Evolutionary conservation across 202 grass and related monocot species (phyloP), one percentile per base, ranked within the genome.

Genomic region (Sporobolus alterniflorus): DNA sequence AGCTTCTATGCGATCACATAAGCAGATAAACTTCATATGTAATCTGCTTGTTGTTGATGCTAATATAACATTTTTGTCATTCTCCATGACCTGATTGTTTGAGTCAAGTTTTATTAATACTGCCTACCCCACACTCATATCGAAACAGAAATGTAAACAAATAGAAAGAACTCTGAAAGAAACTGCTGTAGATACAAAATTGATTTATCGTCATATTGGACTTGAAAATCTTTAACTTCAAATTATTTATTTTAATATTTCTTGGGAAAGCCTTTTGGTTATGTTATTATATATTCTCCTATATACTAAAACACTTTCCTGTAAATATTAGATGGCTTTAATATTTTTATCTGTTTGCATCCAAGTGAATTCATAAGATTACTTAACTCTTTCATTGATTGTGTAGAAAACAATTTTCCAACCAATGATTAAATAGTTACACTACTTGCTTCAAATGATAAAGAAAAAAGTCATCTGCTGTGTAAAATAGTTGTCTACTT

Each of bases 321-420:
- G 51, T 3, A 67, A 78, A 78, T 21, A 36, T n/a, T 12, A 16
- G 28, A 49, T 77, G 20, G 1, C 41, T 32, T 28, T 56, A 24
- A 56, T 56, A 56, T 60, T 60, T 65, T 70, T 40, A 80, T 44
- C 63, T 62, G 22, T 57, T 79, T 47, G 39, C n/a, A 30, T 81
- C 61, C 21, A 62, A 67, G 21, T 51, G 47, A 51, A 44, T 28
- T 82, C 41, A 29, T 9, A 20, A 70, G 29, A 78, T 7, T 74
- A 39, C 36, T 39, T 39, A 39, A 39, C 36, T 39, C 36, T 39
- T 39, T 39, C 36, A 39, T 39, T 39, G 36, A 39, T 39, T 39
- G 36, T 39, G 36, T 39, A 39, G 36, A 39, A 39, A 39, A 39
- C 36, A 39, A 7, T 39, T 39, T 7, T 39, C 36, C 36, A 39